Base-by-base conservation (phyloP, 345 rosid genomes). In the Moricandia arvensis region DNA sequence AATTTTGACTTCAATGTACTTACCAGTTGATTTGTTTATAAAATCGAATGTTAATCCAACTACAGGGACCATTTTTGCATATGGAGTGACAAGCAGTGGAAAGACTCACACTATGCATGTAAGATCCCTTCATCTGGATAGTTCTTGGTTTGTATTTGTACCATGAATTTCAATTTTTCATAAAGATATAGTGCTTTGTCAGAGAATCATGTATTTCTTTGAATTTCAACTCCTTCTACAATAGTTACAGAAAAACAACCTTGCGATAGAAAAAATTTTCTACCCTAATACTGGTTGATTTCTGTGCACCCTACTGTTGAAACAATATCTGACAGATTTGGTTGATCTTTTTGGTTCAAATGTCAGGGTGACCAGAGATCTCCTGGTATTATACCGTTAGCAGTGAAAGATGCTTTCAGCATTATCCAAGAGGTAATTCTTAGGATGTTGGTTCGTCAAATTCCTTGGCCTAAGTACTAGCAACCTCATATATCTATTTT, bases 31-130 rank as follows among this genome's bases (percentile, higher is more conserved):
- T 72, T 67, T 62, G 49, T 26, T 5, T 18, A 45, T 63, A 47
- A 75, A 65, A 64, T 72, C 65, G 37, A 71, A 34, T 80, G 71
- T 76, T 62, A 75, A 64, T 77, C 71, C 66, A 55, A 31, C 73
- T 70, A 43, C 84, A 95, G 99, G 99, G 71, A 95, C 99, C 51
- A 89, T 95, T 78, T 95, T 92, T 82, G 99, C 99, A 58, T 95
- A 95, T 79, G 99, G 99, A 54, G 98, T 95, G 81, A 95, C 99
- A 67, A 95, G 99, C 88, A 95, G 99, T 74, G 99, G 99, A 82
- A 95, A 95, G 85, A 95, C 99, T 74, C 99, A 95, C 77, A 95
- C 99, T 10, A 95, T 95, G 99, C 97, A 92, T 86, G 99, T 95
- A 82, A 92, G 96, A 76, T 78, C 55, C 43, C 61, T 35, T 75